Conservation (phyloP, 306 rosid species). For the Arachis stenosperma region DNA sequence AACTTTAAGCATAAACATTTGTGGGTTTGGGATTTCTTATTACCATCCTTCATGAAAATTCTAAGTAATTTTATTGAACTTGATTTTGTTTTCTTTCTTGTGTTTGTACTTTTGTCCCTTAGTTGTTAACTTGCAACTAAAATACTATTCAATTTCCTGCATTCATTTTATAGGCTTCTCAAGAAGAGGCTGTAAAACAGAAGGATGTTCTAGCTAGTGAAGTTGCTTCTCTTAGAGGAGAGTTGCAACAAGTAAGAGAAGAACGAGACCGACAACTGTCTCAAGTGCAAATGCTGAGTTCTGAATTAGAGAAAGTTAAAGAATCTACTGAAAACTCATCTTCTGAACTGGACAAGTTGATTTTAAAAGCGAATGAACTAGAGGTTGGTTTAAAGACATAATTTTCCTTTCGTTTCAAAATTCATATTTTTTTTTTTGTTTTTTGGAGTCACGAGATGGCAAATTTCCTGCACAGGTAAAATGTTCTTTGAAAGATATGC, state of each 20-base stretch:
- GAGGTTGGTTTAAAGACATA: slow-evolving; percentile 59
- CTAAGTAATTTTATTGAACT: not conserved
- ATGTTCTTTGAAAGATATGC: slow-evolving; percentile 62
- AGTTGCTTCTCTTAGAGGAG: slow-evolving; percentile 72
- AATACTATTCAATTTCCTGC: slow-evolving; percentile 40
- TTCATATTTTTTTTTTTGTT: slow-evolving; percentile 8
- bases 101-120: slow-evolving; percentile 16
- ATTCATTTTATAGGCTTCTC: slow-evolving; percentile 72
- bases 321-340: slow-evolving; percentile 61
- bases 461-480: slow-evolving; percentile 62
- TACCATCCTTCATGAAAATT: slow-evolving; percentile 18
- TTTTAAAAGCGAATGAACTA: slow-evolving; percentile 57
- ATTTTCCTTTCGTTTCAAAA: slow-evolving; percentile 1
- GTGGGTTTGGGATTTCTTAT: slow-evolving; percentile 14
- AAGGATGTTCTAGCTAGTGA: slow-evolving; percentile 77
- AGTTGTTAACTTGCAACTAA: slow-evolving; percentile 17
- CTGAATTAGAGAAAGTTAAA: slow-evolving; percentile 59
- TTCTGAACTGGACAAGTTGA: slow-evolving; percentile 67
- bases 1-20: slow-evolving; percentile 7
- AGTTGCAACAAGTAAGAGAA: slow-evolving; percentile 83
- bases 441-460: slow-evolving; percentile 23
- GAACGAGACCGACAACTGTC: slow-evolving; percentile 71
- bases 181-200: slow-evolving; percentile 90
- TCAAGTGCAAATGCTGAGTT: slow-evolving; percentile 61
- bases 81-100: slow-evolving; percentile 11